Evolutionary conservation across 2,329 filamentous ascomycete genomes (phyloP).

Genomic region (Pyrenochaeta sp.): DNA sequence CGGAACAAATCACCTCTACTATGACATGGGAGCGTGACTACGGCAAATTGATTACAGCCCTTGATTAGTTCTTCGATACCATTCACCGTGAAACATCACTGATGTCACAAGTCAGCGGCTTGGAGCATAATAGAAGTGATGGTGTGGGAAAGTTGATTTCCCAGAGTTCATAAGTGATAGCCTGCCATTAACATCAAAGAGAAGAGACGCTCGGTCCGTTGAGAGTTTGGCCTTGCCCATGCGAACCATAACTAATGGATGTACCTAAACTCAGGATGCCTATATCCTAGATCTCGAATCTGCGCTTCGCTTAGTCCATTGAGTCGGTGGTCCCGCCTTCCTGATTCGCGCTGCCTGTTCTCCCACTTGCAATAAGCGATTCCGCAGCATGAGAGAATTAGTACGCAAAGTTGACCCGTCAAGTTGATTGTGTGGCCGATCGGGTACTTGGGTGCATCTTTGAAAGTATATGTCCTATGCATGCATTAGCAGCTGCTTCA

Average conservation of each 20-base stretch:
- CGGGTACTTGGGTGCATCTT: constrained; percentile 70
- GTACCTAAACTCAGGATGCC: constrained; percentile 64
- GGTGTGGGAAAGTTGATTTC: constrained; percentile 7
- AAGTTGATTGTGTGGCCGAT: constrained; percentile 75
- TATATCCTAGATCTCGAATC: constrained; percentile 59
- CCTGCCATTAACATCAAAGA: constrained; percentile 6
- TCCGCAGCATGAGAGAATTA: constrained; percentile 57
- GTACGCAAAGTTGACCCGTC: constrained; percentile 55
- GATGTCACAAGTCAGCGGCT: no score
- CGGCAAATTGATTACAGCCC: background rate
- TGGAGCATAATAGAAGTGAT: background rate
- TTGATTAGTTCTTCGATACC: no score
- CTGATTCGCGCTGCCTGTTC: constrained; percentile 58
- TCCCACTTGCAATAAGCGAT: constrained; percentile 63
- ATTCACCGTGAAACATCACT: no score
- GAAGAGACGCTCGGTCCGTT: constrained; percentile 12
- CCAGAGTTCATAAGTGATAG: background rate
- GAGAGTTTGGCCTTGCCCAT: constrained; percentile 2
- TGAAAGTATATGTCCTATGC: constrained; percentile 61
- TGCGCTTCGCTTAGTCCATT: constrained; percentile 58
- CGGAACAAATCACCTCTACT: background rate
- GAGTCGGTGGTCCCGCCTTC: constrained; percentile 59
- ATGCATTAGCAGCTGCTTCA: constrained; percentile 61
- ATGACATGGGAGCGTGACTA: constrained; percentile 4
- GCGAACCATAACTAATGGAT: constrained; percentile 51